Evolutionary conservation across 2,329 filamentous ascomycete species (phyloP).

Genomic region (Metarhizium rileyi): DNA sequence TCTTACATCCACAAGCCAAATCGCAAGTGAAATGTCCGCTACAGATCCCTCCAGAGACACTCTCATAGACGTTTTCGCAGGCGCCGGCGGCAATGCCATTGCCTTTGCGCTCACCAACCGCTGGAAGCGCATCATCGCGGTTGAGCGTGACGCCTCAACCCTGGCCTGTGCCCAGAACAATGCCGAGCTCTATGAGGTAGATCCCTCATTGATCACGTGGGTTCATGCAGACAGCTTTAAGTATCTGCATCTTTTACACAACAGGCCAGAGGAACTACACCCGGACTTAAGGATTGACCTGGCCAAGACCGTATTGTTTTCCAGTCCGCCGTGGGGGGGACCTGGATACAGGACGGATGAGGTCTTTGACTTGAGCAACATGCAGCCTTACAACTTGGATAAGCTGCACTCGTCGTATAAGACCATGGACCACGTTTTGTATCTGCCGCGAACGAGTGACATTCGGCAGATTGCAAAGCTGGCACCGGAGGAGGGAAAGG

Average conservation of each 20-base stretch:
- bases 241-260: constrained; percentile 42
- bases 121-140: constrained; percentile 77
- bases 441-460: constrained; percentile 77
- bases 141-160: constrained; percentile 73
- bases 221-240: constrained; percentile 81
- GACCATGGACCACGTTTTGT: constrained; percentile 57
- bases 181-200: constrained; percentile 73
- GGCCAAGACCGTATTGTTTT: constrained; percentile 39
- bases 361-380: constrained; percentile 73
- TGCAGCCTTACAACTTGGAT: constrained; percentile 75
- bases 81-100: constrained; percentile 88
- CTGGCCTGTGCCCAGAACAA: constrained; percentile 90
- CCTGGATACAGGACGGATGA: constrained; percentile 46
- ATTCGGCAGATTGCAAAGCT: constrained; percentile 64
- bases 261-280: constrained; percentile 26
- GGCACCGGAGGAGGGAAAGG: constrained; percentile 40
- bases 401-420: constrained; percentile 54
- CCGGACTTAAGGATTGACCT: constrained; percentile 31
- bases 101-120: constrained; percentile 76
- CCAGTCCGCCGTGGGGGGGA: constrained; percentile 52
- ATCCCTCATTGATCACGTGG: constrained; percentile 66
- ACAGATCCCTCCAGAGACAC: constrained; percentile 47
- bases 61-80: constrained; percentile 82
- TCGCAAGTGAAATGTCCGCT: constrained; percentile 60
- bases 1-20: constrained; percentile 43